phyloP scores from a whole-genome alignment of 2,329 filamentous ascomycete genomes.

The Pezicula rhizophila region DNA sequence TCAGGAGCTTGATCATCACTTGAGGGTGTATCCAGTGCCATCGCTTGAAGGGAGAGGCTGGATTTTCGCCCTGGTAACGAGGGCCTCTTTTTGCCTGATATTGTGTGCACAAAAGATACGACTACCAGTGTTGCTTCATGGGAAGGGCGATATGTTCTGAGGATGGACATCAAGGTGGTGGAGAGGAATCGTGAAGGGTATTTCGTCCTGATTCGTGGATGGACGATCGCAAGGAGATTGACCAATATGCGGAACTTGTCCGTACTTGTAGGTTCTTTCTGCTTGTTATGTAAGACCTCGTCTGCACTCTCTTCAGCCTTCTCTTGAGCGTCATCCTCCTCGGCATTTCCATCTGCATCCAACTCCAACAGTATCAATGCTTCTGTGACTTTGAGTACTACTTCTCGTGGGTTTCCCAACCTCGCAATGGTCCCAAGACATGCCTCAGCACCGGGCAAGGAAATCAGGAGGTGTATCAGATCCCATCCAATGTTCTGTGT shows the following conservation, averaged over 20 bases:
- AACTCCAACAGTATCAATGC: slow-evolving; percentile 56
- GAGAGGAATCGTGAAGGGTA: slow-evolving; percentile 74
- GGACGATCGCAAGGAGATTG: slow-evolving; percentile 66
- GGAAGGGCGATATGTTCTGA: slow-evolving; percentile 57
- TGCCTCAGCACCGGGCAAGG: slow-evolving; percentile 59
- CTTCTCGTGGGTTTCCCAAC: slow-evolving; percentile 74
- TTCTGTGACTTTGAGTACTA: slow-evolving; percentile 75
- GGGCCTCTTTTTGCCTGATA: slow-evolving; percentile 63
- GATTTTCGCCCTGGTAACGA: slow-evolving; percentile 53
- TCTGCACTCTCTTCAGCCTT: slow-evolving; percentile 10
- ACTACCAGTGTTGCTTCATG: slow-evolving; percentile 64
- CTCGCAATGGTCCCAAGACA: slow-evolving; percentile 71
- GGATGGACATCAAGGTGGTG: slow-evolving; percentile 67
- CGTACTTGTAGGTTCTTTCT: slow-evolving; percentile 17
- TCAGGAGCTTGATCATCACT: slow-evolving; percentile 46
- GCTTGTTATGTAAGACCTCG: slow-evolving; percentile 13
- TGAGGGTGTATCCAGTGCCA: slow-evolving; percentile 45
- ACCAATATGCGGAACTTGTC: slow-evolving; percentile 63
- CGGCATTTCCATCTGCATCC: slow-evolving; percentile 31
- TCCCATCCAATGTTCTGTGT: slow-evolving; percentile 81
- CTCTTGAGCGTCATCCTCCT: slow-evolving; percentile 31
- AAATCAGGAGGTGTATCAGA: slow-evolving; percentile 67
- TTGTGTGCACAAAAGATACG: slow-evolving; percentile 63
- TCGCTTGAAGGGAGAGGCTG: slow-evolving; percentile 46
- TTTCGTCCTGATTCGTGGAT: slow-evolving; percentile 69